Base-by-base conservation (phyloP, 225 moss, liverwort and hornwort species). In the Marchantia paleacea region DNA sequence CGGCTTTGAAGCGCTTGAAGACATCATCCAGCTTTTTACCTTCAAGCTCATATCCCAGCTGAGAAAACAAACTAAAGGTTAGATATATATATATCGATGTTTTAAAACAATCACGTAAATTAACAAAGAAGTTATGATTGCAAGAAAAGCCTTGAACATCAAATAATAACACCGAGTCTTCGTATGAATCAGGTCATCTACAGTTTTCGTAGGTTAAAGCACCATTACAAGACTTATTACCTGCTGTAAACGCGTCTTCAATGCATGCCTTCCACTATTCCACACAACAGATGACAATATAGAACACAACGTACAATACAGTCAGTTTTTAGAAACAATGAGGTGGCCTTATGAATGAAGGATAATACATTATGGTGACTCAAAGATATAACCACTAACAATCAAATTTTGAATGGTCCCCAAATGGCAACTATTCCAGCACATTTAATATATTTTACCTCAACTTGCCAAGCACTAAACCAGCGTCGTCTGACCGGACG, bases 401-500 rank as follows among this genome's bases (percentile, higher is more conserved):
- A 3, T 71, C 49, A 71, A 20, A 7, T 71, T 71, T 18, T 13
- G 8, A 39, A 71, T 49, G 20, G 16, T 48, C 50, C 49, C 22
- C 20, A 39, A 20, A 22, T 47, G 39, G n/a, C 19, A 0, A 48
- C 24, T 8, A 7, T 48, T 69, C 66, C 20, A 62, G 9, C 3
- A n/a, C 4, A 3, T 9, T 20, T 48, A 1, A 29, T 16, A 3
- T 6, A 6, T 57, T 4, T 55, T 75, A 89, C 89, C 89, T 89
- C 53, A 92, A 90, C 86, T 99, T 99, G 62, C 99, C 99, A 58
- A 99, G 90, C 26, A 99, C 99, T 72, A 99, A 90, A 55, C 99
- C 99, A 64, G 92, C 88, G 11, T 85, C 87, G 64, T 95, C 92
- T 12, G 86, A 89, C 28, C 99, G 92, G 24, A 94, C 69, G 50